Evolutionary conservation across 768 basidiomycete genomes (phyloP), one percentile per base, ranked within the genome.

Genomic region (Mycena vitilis): DNA sequence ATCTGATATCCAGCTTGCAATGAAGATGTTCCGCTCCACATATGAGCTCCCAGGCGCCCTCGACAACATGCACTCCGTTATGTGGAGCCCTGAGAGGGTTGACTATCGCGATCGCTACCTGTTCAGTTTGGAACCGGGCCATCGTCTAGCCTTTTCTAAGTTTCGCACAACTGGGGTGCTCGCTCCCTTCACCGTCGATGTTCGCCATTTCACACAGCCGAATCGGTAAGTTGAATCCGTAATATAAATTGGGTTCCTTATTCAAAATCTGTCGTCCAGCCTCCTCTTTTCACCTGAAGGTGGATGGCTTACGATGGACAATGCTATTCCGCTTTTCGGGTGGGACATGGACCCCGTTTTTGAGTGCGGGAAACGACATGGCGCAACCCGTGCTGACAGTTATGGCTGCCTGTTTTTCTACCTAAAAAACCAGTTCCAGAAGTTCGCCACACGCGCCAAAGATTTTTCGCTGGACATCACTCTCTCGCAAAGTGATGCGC

Each of bases 311-410:
- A 77, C 56, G 72, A 75, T 18, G 80, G 59, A 82, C 42, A 77
- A 74, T 38, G 78, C 82, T 5, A 85, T 82, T 49, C 86, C 88
- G 0, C 78, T 88, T 0, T 79, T 78, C 42, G 83, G 84, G 22
- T 89, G 86, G 86, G 81, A 86, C 70, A 57, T 84, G n/a, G 75
- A 82, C 30, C 70, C 78, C n/a, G 80, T 87, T 22, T 74, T 81
- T 40, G 65, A 73, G 18, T 76, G 81, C 0, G 86, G 86, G n/a
- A 68, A 63, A 45, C 78, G 75, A 48, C 68, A 79, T 59, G 77
- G 78, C 7, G 56, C 81, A 49, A 79, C 81, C 55, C 74, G 80
- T 1, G 70, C 75, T 5, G 82, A 85, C 72, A 78, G 81, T 58
- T 75, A 82, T 34, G 82, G 82, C 11, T 81, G 78, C 49, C 80